phyloP scores from a whole-genome alignment of 2,329 filamentous ascomycete genomes.

The Huntiella moniliformis region DNA sequence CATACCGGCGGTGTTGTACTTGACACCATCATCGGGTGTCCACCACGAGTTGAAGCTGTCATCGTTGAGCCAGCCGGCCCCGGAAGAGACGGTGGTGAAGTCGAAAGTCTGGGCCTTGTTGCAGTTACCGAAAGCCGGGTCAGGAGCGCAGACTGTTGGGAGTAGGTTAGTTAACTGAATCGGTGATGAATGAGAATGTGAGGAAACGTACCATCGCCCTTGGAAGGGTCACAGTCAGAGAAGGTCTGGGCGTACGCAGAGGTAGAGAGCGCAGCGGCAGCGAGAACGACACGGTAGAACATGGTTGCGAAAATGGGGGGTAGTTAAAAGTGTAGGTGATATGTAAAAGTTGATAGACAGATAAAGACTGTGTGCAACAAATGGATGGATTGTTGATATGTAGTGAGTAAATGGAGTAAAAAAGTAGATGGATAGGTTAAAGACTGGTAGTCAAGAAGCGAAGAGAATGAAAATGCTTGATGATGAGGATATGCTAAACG shows the following conservation, averaged over 20 bases:
- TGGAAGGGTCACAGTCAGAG: conserved; percentile 32
- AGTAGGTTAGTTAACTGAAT: background rate
- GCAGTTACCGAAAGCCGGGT: conserved; percentile 38
- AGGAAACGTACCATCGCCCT: conserved; percentile 12
- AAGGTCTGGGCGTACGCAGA: conserved; percentile 36
- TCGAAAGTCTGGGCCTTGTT: conserved; percentile 32
- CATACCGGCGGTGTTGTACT: conserved; percentile 15
- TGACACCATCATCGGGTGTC: conserved; percentile 19
- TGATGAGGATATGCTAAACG: background rate
- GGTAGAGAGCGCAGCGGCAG: conserved; percentile 23
- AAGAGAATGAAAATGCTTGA: background rate
- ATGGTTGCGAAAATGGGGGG: conserved; percentile 2
- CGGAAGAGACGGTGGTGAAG: conserved; percentile 40
- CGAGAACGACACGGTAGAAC: conserved; percentile 26
- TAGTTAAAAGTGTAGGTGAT: background rate
- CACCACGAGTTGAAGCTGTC: conserved; percentile 16
- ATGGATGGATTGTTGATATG: background rate
- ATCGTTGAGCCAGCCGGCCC: conserved; percentile 17
- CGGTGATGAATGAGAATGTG: background rate
- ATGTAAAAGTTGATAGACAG: background rate
- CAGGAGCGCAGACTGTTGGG: conserved; percentile 34
- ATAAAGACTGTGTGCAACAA: background rate
- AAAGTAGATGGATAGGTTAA: background rate
- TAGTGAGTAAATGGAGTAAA: background rate
- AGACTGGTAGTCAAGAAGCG: background rate